Evolutionary conservation across 2,329 filamentous ascomycete species (phyloP), one percentile per base, ranked within the genome.

Genomic region (Fonsecaea monophora): DNA sequence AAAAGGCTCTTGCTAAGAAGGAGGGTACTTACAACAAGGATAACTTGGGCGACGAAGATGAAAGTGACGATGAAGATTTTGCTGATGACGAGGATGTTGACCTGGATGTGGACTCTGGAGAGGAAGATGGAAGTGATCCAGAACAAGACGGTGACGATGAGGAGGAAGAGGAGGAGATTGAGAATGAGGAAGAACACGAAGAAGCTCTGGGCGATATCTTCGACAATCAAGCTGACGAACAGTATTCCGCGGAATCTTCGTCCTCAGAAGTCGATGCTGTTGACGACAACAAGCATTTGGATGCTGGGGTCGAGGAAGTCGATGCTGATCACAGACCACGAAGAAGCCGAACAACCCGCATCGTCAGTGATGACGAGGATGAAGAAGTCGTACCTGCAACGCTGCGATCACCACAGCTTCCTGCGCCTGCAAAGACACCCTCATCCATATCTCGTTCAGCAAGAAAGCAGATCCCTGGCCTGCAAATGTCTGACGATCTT

Each of bases 1-100:
- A 99, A 79, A 88, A 88, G 70, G 89, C 86, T 34, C 88, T 87
- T 53, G 88, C 87, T 0, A 94, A 91, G 79, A 87, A 88, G 74
- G 85, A 88, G 62, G 78, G 77, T 7, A 82, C 83, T 48, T 80
- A 78, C 6, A 80, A 78, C 60, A 78, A 77, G 15, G 80, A 83
- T 61, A 78, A 74, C 3, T 78, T 84, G 4, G 84, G 80, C 34
- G 84, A 84, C 58, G 84, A 85, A 55, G 86, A 85, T 67, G 84
- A 86, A 62, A 84, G 85, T 62, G 85, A 87, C 56, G 85, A 85
- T 64, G 79, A 81, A 12, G 84, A 85, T 50, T 78, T 81, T 67
- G 77, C 76, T 18, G 80, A 78, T 42, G 80, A 80, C 10, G 78
- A 79, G 21, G 78, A 76, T 6, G 77, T 76, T 12, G 77, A 79